phyloP scores from a whole-genome alignment of 371 early-diverging fungal species.

The Zychaea mexicana region DNA sequence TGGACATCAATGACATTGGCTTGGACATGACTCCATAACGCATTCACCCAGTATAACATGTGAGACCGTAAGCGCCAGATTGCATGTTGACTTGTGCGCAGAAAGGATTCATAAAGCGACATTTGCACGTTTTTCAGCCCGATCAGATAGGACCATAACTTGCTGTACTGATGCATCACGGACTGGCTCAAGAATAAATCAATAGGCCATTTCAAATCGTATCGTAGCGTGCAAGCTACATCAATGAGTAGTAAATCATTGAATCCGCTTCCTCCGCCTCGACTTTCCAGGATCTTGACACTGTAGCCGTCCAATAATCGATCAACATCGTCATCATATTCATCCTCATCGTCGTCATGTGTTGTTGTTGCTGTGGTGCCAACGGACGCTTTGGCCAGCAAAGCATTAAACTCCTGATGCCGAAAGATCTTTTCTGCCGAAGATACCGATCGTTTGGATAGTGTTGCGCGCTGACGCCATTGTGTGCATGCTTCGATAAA shows the following conservation, averaged over 20 bases:
- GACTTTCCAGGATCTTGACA: slow-evolving; percentile 17
- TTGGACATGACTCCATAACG: slow-evolving; percentile 79
- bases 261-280: background rate
- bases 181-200: slow-evolving; percentile 68
- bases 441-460: background rate
- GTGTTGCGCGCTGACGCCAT: slow-evolving; percentile 30
- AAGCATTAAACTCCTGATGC: slow-evolving; percentile 61
- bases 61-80: slow-evolving; percentile 57
- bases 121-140: slow-evolving; percentile 50
- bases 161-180: slow-evolving; percentile 61
- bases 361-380: slow-evolving; percentile 21
- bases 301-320: slow-evolving; percentile 28
- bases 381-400: slow-evolving; percentile 52
- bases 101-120: slow-evolving; percentile 17
- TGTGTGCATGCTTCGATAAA: slow-evolving; percentile 62
- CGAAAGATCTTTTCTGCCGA: slow-evolving; percentile 35
- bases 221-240: slow-evolving; percentile 59
- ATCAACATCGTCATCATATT: slow-evolving; percentile 39
- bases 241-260: slow-evolving; percentile 46
- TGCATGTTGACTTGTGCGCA: slow-evolving; percentile 22
- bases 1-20: slow-evolving; percentile 36
- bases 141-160: slow-evolving; percentile 66
- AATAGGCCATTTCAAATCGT: slow-evolving; percentile 72
- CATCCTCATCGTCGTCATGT: too few species aligned
- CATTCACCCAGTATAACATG: slow-evolving; percentile 78